Base-by-base conservation (phyloP, 108 stramenopile genomes). In the Nannochloropsis oceanica region DNA sequence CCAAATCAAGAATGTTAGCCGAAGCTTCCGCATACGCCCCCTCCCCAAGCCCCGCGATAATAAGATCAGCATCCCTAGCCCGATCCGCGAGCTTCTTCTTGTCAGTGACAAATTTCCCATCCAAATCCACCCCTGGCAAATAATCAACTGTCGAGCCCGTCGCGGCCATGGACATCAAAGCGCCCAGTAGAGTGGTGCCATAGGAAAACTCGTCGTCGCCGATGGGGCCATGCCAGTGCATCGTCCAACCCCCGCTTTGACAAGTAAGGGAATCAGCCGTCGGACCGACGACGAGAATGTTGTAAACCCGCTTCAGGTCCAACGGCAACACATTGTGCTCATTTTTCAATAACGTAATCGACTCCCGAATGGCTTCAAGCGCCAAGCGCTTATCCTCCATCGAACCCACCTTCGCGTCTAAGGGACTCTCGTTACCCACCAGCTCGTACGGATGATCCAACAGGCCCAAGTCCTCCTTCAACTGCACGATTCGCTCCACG, bases 1-100 rank as follows among this genome's bases (percentile, higher is more conserved):
- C 44, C 25, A 94, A 81, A 83, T 88, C 89, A 20, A 89, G 86
- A 26, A 96, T 91, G 83, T 96, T 94, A 10, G 94, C 95, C 3
- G 93, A 93, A 79, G 95, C 94, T 86, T 95, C 94, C 14, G 95
- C 85, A 81, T 94, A 95, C 22, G 92, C 87, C 79, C 92, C 92
- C 90, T 95, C 95, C 14, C 95, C 95, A 9, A 95, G 25, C 81
- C 94, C 92, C 26, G 93, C 91, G 26, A 95, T 79, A 8, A 94
- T 84, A 0, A 91, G 85, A 82, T 94, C 94, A n/a, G 91, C 81
- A 8, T 81, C 44, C 22, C 22, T n/a, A 73, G 59, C 59, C n/a
- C 59, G 59, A 73, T 73, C 59, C n/a, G 59, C 59, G 22, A 73
- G n/a, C 2, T n/a, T n/a, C 18, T 73, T n/a, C 59, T 73, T 73